Evolutionary conservation across 768 basidiomycete species (phyloP).

Genomic region (Boletus pseudo-olivaceus): DNA sequence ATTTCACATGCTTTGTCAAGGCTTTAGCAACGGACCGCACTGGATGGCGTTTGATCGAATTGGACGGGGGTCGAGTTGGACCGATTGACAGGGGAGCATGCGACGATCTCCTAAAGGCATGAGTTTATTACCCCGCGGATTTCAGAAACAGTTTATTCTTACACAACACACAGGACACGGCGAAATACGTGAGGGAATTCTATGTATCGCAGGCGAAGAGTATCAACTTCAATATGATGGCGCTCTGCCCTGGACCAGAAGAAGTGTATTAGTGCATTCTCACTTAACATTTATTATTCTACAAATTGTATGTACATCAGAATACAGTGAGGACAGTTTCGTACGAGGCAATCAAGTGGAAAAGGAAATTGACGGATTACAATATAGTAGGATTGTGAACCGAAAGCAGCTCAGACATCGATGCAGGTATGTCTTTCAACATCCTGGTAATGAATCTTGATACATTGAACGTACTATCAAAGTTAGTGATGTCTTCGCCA

Average conservation of each 20-base stretch:
- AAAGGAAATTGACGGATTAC: neutral
- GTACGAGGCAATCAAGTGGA: neutral
- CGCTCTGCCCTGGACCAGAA: conserved; percentile 35
- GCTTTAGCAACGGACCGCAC: conserved; percentile 44
- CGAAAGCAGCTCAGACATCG: conserved; percentile 30
- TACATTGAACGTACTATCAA: conserved; percentile 29
- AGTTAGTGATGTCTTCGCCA: conserved; percentile 32
- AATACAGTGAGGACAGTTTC: neutral
- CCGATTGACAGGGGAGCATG: conserved; percentile 78
- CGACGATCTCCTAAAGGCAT: conserved; percentile 55
- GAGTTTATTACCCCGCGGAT: neutral
- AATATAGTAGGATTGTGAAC: neutral
- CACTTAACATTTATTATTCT: neutral
- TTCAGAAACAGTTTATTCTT: neutral
- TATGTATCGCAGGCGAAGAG: conserved; percentile 38
- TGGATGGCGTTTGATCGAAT: conserved; percentile 61
- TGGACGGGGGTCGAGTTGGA: conserved; percentile 76
- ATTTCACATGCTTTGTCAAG: conserved; percentile 85
- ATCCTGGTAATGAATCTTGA: conserved; percentile 31
- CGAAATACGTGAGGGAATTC: conserved; percentile 41
- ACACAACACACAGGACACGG: conserved; percentile 38
- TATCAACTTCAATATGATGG: conserved; percentile 47
- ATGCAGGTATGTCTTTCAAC: conserved; percentile 30
- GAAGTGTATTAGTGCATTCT: conserved; percentile 9
- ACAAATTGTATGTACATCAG: conserved; percentile 1